These are phyloP conservation scores for Nakazawaea peltata DNA, from an alignment of 805 yeast species.

Conservation along the genomic window DNA sequence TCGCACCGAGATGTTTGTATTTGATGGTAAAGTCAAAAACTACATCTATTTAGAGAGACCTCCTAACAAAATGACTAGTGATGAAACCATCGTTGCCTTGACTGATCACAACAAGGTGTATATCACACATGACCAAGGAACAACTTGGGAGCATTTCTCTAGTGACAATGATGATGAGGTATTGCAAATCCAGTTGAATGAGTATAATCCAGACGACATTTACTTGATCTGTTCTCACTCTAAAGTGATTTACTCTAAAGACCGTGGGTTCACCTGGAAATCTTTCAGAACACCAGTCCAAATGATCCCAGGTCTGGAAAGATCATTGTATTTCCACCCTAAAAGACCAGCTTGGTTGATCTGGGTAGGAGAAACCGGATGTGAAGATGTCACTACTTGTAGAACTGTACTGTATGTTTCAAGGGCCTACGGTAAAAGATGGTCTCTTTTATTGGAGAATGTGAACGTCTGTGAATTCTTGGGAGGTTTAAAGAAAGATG, in stretches of 20 bases:
- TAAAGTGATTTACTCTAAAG: constrained; percentile 48
- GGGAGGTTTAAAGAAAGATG: constrained; percentile 36
- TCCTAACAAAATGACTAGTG: constrained; percentile 29
- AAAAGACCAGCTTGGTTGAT: constrained; percentile 51
- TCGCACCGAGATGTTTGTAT: constrained; percentile 31
- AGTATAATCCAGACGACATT: constrained; percentile 43
- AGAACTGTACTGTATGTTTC: constrained; percentile 52
- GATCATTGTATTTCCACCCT: constrained; percentile 60
- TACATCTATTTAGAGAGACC: constrained; percentile 56
- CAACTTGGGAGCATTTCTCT: constrained; percentile 39
- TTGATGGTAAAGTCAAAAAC: constrained; percentile 47
- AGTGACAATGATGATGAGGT: constrained; percentile 34
- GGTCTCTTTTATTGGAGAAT: constrained; percentile 45
- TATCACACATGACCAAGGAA: constrained; percentile 68
- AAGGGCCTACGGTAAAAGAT: constrained; percentile 57
- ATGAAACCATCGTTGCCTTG: constrained; percentile 57
- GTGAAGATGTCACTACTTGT: constrained; percentile 47
- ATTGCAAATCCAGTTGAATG: constrained; percentile 47
- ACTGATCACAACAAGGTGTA: constrained; percentile 48
- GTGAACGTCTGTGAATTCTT: constrained; percentile 61
- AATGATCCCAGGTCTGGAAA: constrained; percentile 27
- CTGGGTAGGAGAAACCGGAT: constrained; percentile 56
- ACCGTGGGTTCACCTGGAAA: constrained; percentile 59
- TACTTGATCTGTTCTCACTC: constrained; percentile 41
- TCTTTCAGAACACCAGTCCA: constrained; percentile 45